These are phyloP conservation scores for Paraurostyla sp. DNA, from an alignment of 73 alveolate genomes.

Conservation along the genomic window DNA sequence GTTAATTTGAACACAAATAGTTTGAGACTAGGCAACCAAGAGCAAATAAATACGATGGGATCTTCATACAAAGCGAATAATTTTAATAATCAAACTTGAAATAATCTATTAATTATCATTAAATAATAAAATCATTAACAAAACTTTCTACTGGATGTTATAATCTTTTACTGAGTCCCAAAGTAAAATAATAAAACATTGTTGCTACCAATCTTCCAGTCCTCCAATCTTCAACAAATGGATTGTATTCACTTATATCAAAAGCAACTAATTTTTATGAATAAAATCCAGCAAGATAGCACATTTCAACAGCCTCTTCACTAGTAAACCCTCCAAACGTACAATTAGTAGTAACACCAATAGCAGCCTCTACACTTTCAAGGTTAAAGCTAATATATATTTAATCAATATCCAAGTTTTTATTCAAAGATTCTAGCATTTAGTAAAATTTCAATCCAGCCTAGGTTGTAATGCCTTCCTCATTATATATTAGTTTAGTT, in stretches of 20 bases:
- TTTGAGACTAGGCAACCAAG: neutral
- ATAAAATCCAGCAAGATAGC: constrained; percentile 44
- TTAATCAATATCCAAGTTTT: constrained; percentile 4
- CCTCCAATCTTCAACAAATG: constrained; percentile 65
- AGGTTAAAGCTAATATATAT: constrained; percentile 43
- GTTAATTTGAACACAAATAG: too few species aligned
- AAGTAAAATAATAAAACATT: constrained; percentile 48
- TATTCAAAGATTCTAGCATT: neutral
- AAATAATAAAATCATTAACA: neutral
- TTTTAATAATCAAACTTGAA: neutral
- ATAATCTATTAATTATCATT: neutral
- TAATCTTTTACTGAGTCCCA: constrained; percentile 54
- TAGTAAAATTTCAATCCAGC: constrained; percentile 21
- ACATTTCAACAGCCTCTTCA: constrained; percentile 41
- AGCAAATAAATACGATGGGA: neutral
- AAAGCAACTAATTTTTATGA: constrained; percentile 24
- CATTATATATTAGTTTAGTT: neutral
- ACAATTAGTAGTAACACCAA: constrained; percentile 39
- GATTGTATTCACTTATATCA: constrained; percentile 65
- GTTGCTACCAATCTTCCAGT: constrained; percentile 60
- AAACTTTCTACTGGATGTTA: neutral
- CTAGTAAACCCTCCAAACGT: constrained; percentile 47
- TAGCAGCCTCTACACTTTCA: constrained; percentile 53
- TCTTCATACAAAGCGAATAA: neutral
- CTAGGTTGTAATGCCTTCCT: neutral